Conservation (phyloP, 2,329 filamentous ascomycete species). For the Drechslerella dactyloides region DNA sequence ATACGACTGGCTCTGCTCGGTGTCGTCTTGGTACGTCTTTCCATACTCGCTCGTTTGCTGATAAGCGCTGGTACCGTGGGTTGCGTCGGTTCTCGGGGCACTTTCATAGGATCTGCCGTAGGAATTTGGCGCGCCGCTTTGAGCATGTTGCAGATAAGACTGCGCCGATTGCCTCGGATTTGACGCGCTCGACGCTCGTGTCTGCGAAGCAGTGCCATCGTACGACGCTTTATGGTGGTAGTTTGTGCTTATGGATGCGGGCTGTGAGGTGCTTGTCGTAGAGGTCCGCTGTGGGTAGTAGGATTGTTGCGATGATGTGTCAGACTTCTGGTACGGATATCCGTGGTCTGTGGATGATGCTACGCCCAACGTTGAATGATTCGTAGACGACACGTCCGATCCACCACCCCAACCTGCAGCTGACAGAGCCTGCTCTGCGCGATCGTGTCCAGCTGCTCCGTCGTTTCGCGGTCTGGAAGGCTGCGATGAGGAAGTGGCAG, state of each 20-base stretch:
- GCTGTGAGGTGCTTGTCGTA: background rate
- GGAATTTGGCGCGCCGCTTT: conserved; percentile 8
- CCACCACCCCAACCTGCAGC: conserved; percentile 21
- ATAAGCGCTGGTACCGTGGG: conserved; percentile 1
- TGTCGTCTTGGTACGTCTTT: conserved; percentile 32
- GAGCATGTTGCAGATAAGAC: conserved; percentile 15
- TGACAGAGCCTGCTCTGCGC: conserved; percentile 20
- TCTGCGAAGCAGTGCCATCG: conserved; percentile 9
- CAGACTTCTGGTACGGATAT: conserved; percentile 19
- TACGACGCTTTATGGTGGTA: conserved; percentile 11
- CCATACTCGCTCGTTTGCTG: conserved; percentile 16
- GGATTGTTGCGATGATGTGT: conserved; percentile 5
- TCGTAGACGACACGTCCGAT: background rate
- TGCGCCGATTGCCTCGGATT: background rate
- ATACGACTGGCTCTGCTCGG: conserved; percentile 27
- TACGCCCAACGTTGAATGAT: background rate
- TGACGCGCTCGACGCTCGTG: background rate
- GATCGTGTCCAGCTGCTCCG: conserved; percentile 7
- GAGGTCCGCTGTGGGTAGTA: conserved; percentile 22
- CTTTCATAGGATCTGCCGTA: conserved; percentile 14
- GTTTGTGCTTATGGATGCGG: background rate
- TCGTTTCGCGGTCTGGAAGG: conserved; percentile 9
- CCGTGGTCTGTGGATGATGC: background rate
- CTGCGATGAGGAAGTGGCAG: conserved; percentile 2
- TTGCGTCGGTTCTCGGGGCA: conserved; percentile 10